These are phyloP conservation scores for Acephala macrosclerotiorum DNA, from an alignment of 2,329 filamentous ascomycete genomes.

Conservation along the genomic window DNA sequence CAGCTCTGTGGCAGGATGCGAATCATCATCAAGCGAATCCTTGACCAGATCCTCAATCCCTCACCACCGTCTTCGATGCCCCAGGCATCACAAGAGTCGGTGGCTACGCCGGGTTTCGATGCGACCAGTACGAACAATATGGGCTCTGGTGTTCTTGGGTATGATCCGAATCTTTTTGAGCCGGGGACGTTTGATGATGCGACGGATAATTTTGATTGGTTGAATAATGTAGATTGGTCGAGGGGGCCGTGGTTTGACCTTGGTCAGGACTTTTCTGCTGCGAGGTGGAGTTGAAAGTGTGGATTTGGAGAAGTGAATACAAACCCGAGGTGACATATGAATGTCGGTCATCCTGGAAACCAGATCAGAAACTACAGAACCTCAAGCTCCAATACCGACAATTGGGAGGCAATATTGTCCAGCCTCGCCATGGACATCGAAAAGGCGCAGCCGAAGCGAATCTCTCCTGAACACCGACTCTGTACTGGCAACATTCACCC, in stretches of 20 bases:
- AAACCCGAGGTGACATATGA: not conserved
- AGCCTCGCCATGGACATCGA: too few relatives aligned
- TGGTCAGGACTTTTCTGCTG: slow-evolving; percentile 29
- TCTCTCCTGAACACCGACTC: too few relatives aligned
- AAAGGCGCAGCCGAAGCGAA: too few relatives aligned
- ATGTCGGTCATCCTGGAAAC: not conserved
- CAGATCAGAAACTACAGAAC: not conserved
- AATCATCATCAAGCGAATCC: slow-evolving; percentile 56
- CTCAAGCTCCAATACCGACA: not conserved
- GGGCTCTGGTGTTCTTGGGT: slow-evolving; percentile 15
- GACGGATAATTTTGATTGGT: slow-evolving; percentile 41
- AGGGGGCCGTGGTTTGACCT: slow-evolving; percentile 42
- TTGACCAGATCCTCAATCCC: slow-evolving; percentile 57
- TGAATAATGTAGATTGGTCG: slow-evolving; percentile 42
- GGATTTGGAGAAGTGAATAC: not conserved
- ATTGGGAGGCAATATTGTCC: too few relatives aligned
- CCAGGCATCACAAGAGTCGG: slow-evolving; percentile 13
- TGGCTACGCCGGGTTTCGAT: slow-evolving; percentile 1
- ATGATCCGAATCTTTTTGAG: slow-evolving; percentile 34
- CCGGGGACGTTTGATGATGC: slow-evolving; percentile 31
- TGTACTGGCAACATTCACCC: too few relatives aligned
- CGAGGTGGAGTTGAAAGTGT: slow-evolving; percentile 22
- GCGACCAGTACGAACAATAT: slow-evolving; percentile 9
- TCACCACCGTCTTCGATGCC: slow-evolving; percentile 28
- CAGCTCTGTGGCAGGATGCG: slow-evolving; percentile 56